phyloP scores from a whole-genome alignment of 2,329 filamentous ascomycete species.

The Volutella citrinella region DNA sequence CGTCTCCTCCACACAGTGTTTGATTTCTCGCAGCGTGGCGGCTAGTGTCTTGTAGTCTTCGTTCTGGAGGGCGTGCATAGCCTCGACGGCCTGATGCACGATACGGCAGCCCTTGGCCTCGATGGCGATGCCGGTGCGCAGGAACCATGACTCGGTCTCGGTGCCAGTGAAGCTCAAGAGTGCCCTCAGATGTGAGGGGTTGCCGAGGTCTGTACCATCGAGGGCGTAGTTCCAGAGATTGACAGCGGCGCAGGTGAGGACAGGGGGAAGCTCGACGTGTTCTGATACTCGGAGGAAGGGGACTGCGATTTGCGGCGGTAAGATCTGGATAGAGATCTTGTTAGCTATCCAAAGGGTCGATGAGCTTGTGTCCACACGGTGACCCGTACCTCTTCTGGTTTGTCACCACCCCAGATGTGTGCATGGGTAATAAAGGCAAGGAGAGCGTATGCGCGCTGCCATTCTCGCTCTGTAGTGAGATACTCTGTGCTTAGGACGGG shows the following conservation, averaged over 20 bases:
- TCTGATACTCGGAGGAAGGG: constrained; percentile 71
- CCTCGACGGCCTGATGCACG: constrained; percentile 73
- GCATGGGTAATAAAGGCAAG: constrained; percentile 78
- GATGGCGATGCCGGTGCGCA: constrained; percentile 83
- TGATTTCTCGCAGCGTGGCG: constrained; percentile 61
- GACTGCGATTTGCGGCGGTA: constrained; percentile 74
- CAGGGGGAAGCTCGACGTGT: constrained; percentile 77
- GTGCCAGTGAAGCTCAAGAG: constrained; percentile 86
- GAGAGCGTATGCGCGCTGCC: constrained; percentile 77
- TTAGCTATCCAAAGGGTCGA: constrained; percentile 10
- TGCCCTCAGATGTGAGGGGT: constrained; percentile 66
- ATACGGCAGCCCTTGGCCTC: constrained; percentile 75
- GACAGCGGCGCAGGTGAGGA: constrained; percentile 84
- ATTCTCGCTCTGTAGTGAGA: constrained; percentile 66
- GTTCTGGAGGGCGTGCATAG: constrained; percentile 65
- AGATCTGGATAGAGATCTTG: constrained; percentile 43
- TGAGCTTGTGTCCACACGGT: fast-evolving
- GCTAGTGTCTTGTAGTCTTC: constrained; percentile 61
- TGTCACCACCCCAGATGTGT: constrained; percentile 85
- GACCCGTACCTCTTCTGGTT: constrained; percentile 65
- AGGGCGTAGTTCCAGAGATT: constrained; percentile 89
- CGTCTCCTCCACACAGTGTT: constrained; percentile 65
- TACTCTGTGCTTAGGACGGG: constrained; percentile 65
- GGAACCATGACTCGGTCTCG: constrained; percentile 92
- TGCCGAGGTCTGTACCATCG: constrained; percentile 49